Evolutionary conservation across 1,139 yeast species (phyloP).

Genomic region (Zygoascus meyerae): DNA sequence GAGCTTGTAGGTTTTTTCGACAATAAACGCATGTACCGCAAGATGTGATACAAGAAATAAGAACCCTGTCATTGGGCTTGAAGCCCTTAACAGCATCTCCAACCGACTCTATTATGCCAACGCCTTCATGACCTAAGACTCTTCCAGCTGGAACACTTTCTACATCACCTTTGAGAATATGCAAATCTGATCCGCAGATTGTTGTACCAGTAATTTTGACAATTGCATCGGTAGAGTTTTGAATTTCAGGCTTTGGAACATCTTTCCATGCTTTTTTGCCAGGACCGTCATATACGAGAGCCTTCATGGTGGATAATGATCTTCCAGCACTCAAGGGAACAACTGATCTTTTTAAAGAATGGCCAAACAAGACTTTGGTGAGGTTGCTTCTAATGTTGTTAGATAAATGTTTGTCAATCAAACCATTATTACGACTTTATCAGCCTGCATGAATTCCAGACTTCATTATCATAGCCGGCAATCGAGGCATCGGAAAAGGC

Average conservation of each 20-base stretch:
- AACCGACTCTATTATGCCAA: constrained; percentile 40
- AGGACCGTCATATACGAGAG: constrained; percentile 42
- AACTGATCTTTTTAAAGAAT: neutral
- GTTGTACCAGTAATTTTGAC: constrained; percentile 42
- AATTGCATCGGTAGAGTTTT: constrained; percentile 40
- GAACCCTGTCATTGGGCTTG: constrained; percentile 42
- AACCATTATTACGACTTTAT: no score
- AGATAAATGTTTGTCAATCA: no score
- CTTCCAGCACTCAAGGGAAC: constrained; percentile 5
- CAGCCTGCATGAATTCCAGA: no score
- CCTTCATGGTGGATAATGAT: constrained; percentile 35
- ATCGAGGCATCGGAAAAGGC: no score
- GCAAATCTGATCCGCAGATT: constrained; percentile 47
- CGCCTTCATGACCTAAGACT: constrained; percentile 51
- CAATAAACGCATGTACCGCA: constrained; percentile 54
- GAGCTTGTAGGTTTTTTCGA: constrained; percentile 35
- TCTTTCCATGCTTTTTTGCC: constrained; percentile 34
- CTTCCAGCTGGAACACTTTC: constrained; percentile 44
- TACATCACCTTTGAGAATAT: constrained; percentile 45
- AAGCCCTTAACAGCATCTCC: constrained; percentile 37
- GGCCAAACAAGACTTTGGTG: no score
- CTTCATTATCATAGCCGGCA: no score
- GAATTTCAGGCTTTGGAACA: constrained; percentile 37
- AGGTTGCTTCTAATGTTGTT: no score
- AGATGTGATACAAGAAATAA: constrained; percentile 43